A percentile compares a stretch with the other conserved stretches of the same genome.
phyloP scores from a whole-genome alignment of 1,139 yeast genomes.

The Yamadazyma dendronema region DNA sequence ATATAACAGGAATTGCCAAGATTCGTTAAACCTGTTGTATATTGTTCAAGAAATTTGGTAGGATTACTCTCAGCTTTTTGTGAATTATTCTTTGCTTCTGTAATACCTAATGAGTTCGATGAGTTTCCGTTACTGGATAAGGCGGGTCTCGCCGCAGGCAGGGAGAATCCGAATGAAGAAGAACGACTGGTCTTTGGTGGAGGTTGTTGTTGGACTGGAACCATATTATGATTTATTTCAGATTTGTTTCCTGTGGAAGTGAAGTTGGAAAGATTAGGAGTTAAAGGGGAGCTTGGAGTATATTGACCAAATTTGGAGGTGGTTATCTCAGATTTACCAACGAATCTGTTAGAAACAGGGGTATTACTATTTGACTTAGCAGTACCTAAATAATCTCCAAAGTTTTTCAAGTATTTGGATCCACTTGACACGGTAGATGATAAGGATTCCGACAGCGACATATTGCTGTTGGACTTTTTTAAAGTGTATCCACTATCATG shows the following conservation, averaged over 20 bases:
- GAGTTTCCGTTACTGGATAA: no score
- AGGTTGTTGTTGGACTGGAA: constrained; percentile 4
- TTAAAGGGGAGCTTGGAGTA: constrained; percentile 13
- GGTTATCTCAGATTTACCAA: background rate
- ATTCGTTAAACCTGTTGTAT: constrained; percentile 65
- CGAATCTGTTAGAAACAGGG: constrained; percentile 19
- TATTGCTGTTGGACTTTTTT: constrained; percentile 13
- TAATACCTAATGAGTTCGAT: background rate
- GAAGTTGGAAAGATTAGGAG: constrained; percentile 5
- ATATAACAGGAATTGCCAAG: constrained; percentile 92
- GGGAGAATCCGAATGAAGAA: constrained; percentile 1
- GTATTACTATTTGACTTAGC: constrained; percentile 25
- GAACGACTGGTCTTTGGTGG: constrained; percentile 2
- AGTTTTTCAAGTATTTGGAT: constrained; percentile 35
- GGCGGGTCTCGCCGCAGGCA: background rate
- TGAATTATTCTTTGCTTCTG: background rate
- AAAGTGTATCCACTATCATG: constrained; percentile 15
- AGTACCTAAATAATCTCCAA: constrained; percentile 41
- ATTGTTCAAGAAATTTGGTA: constrained; percentile 28
- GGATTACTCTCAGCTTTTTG: constrained; percentile 12
- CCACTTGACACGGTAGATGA: constrained; percentile 8
- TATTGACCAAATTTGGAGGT: constrained; percentile 5
- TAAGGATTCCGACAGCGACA: constrained; percentile 8
- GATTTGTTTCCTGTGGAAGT: no score
- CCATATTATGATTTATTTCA: background rate